phyloP scores from a whole-genome alignment of 495 filamentous ascomycete genomes.

The Aspergillus asperescens region DNA sequence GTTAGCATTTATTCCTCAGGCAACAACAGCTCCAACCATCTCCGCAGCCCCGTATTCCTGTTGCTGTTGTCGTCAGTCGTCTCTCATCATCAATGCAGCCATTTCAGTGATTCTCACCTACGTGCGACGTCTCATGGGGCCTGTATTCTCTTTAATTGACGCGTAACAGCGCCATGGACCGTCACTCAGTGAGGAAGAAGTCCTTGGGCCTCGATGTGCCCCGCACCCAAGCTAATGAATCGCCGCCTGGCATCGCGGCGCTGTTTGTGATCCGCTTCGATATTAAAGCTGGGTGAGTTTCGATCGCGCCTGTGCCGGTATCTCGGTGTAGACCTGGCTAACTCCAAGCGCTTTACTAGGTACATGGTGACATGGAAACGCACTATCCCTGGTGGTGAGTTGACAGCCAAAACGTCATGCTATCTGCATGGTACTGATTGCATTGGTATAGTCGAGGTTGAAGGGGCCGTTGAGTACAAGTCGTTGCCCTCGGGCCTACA shows the following conservation, averaged over 20 bases:
- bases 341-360: constrained; percentile 29
- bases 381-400: constrained; percentile 54
- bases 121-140: constrained; percentile 19
- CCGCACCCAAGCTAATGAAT: constrained; percentile 32
- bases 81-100: constrained; percentile 7
- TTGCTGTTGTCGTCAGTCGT: constrained; percentile 5
- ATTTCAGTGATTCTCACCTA: constrained; percentile 7
- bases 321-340: not conserved
- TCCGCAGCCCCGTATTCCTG: constrained; percentile 10
- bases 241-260: constrained; percentile 67
- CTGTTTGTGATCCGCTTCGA: constrained; percentile 84
- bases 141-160: constrained; percentile 4
- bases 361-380: constrained; percentile 85
- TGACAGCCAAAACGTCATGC: constrained; percentile 8
- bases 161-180: constrained; percentile 25
- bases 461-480: constrained; percentile 91
- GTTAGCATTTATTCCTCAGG: constrained; percentile 20
- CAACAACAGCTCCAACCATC: constrained; percentile 11
- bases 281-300: constrained; percentile 67
- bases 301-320: not conserved
- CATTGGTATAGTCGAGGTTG: constrained; percentile 60
- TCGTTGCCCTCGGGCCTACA: constrained; percentile 89
- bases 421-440: not conserved
- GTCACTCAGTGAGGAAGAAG: constrained; percentile 27
- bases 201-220: constrained; percentile 33